Evolutionary conservation across 495 filamentous ascomycete genomes (phyloP).

Genomic region (Aspergillus bertholletiae): DNA sequence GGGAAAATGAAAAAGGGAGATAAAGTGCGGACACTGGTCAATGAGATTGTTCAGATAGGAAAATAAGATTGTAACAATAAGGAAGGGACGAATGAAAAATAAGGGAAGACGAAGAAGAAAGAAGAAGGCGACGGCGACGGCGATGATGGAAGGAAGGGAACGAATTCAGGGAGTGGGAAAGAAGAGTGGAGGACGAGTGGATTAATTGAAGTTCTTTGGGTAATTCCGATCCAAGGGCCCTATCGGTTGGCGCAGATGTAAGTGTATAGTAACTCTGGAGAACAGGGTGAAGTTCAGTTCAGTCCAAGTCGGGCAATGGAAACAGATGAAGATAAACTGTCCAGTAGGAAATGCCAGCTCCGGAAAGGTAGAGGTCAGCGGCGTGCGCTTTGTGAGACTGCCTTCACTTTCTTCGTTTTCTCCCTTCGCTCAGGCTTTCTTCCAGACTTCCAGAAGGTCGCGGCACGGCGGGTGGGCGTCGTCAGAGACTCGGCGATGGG

Average conservation of each 20-base stretch:
- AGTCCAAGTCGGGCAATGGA: background rate
- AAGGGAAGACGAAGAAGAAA: slow-evolving; percentile 1
- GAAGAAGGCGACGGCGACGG: too few species aligned
- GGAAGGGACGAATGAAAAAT: slow-evolving; percentile 8
- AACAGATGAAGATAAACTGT: background rate
- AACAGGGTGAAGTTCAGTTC: background rate
- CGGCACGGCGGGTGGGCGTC: slow-evolving; percentile 18
- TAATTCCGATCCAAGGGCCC: slow-evolving; percentile 3
- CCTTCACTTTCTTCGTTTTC: background rate
- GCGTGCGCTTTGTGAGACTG: background rate
- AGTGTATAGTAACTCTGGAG: background rate
- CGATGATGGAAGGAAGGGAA: slow-evolving; percentile 1
- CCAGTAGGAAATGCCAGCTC: background rate
- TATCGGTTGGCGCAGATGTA: background rate
- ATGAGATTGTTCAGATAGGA: slow-evolving; percentile 6
- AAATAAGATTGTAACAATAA: slow-evolving; percentile 1
- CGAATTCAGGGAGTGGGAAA: slow-evolving; percentile 4
- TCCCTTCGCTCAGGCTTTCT: slow-evolving; percentile 13
- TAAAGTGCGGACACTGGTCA: background rate
- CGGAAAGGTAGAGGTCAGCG: background rate
- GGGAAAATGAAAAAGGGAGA: background rate
- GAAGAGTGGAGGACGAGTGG: slow-evolving; percentile 3
- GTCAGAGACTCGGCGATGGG: slow-evolving; percentile 18
- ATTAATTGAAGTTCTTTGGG: slow-evolving; percentile 7
- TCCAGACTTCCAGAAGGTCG: slow-evolving; percentile 24